Conservation (phyloP, 1,284 basidiomycete species). For the Tylopilus orsonianus region DNA sequence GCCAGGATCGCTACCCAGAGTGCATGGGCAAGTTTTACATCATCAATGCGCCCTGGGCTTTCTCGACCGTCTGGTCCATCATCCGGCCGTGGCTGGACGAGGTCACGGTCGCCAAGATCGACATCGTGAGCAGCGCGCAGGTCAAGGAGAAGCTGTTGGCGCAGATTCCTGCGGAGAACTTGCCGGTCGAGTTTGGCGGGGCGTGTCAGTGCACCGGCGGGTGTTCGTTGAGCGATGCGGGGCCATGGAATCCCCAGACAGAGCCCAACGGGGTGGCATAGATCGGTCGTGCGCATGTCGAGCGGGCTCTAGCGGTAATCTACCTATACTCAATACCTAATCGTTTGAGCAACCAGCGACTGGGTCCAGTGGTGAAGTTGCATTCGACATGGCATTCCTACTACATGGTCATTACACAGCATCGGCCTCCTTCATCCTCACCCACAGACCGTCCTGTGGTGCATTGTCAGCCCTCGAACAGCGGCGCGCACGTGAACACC, state of each 20-base stretch:
- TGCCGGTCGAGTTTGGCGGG: slow-evolving; percentile 88
- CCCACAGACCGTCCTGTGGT: slow-evolving; percentile 27
- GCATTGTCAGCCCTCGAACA: background rate
- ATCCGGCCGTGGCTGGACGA: slow-evolving; percentile 96
- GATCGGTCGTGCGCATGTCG: slow-evolving; percentile 2
- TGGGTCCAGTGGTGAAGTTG: background rate
- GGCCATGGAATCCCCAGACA: slow-evolving; percentile 78
- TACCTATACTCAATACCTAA: slow-evolving; percentile 34
- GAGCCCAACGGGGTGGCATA: slow-evolving; percentile 19
- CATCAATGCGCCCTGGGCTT: slow-evolving; percentile 92
- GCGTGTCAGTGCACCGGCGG: slow-evolving; percentile 76
- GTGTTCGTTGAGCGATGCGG: slow-evolving; percentile 87
- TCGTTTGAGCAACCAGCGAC: slow-evolving; percentile 21
- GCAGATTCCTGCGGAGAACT: slow-evolving; percentile 82
- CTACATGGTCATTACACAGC: slow-evolving; percentile 2
- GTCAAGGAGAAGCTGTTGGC: slow-evolving; percentile 71
- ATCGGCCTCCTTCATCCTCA: slow-evolving; percentile 25
- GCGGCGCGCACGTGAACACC: background rate
- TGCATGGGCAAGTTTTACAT: slow-evolving; percentile 98
- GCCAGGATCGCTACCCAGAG: slow-evolving; percentile 92
- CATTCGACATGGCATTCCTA: too few species aligned
- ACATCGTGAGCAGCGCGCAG: slow-evolving; percentile 66
- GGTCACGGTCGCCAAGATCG: slow-evolving; percentile 92
- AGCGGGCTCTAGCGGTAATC: slow-evolving; percentile 25
- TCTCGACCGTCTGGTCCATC: slow-evolving; percentile 85